A percentile compares a stretch with the other conserved stretches of the same genome.
These are phyloP conservation scores for Pulveroboletus sp. DNA, from an alignment of 1,284 basidiomycete genomes.

Conservation along the genomic window DNA sequence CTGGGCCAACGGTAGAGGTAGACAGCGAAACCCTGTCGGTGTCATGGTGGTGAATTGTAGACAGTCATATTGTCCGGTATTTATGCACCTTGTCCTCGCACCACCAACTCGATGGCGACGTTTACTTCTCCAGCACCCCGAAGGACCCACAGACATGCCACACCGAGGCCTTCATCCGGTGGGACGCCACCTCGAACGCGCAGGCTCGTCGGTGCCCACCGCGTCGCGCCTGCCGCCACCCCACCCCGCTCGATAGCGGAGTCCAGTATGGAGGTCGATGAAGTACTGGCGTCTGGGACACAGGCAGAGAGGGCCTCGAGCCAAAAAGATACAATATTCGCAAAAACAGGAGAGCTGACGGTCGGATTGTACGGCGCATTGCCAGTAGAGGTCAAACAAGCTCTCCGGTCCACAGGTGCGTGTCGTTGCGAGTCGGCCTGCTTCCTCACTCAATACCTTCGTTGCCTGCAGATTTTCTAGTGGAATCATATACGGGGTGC, in stretches of 20 bases:
- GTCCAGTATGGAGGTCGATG: slow-evolving; percentile 69
- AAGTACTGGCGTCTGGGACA: slow-evolving; percentile 43
- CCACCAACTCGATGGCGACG: slow-evolving; percentile 29
- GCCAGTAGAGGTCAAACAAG: slow-evolving; percentile 72
- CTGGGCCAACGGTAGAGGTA: slow-evolving; percentile 64
- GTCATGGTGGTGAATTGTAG: neutral
- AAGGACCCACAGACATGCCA: slow-evolving; percentile 40
- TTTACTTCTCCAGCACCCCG: slow-evolving; percentile 51
- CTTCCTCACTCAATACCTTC: neutral
- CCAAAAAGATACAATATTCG: slow-evolving; percentile 55
- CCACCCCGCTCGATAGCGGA: slow-evolving; percentile 40
- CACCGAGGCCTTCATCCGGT: slow-evolving; percentile 41
- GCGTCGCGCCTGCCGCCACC: slow-evolving; percentile 30
- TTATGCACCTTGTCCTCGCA: slow-evolving; percentile 13
- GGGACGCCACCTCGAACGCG: slow-evolving; percentile 37
- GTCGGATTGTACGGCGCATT: slow-evolving; percentile 70
- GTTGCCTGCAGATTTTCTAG: slow-evolving; percentile 57
- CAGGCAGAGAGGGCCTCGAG: slow-evolving; percentile 31
- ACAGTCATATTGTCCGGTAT: slow-evolving; percentile 16
- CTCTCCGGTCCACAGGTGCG: slow-evolving; percentile 64
- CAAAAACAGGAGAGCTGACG: slow-evolving; percentile 69
- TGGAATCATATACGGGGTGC: slow-evolving; percentile 65
- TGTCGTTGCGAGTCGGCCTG: slow-evolving; percentile 1
- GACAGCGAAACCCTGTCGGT: slow-evolving; percentile 51
- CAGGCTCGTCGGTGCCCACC: slow-evolving; percentile 28